These are phyloP conservation scores for Comarum palustre DNA, from an alignment of 306 rosid genomes.

Conservation along the genomic window DNA sequence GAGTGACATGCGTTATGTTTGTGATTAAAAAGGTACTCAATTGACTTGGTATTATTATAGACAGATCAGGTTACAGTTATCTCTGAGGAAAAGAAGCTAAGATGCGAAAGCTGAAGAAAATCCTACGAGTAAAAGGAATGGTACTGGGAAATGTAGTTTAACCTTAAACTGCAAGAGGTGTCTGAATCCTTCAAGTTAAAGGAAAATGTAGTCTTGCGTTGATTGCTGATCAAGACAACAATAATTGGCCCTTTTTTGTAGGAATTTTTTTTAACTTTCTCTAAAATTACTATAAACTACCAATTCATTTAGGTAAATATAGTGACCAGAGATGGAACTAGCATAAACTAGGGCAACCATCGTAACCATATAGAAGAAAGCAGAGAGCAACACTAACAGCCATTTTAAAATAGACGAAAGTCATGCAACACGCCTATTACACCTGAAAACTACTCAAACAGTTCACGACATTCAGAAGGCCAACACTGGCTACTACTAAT, in stretches of 20 bases:
- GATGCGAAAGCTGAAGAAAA: background rate
- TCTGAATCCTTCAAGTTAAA: background rate
- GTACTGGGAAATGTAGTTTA: background rate
- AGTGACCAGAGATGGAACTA: background rate
- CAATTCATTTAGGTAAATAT: too few species aligned
- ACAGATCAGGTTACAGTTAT: background rate
- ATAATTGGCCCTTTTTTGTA: too few species aligned
- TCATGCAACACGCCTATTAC: background rate
- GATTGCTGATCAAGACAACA: background rate
- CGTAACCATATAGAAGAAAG: background rate
- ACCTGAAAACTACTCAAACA: conserved; percentile 3
- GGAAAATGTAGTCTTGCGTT: background rate
- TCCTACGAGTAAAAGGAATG: background rate
- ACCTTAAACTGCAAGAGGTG: background rate
- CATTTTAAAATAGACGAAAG: background rate
- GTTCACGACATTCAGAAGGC: conserved; percentile 17
- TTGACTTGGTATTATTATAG: background rate
- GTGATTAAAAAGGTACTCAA: background rate
- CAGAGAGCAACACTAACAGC: background rate
- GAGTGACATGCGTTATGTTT: background rate
- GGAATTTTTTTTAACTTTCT: too few species aligned
- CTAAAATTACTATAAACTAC: too few species aligned
- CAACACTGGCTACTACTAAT: background rate
- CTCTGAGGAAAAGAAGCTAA: background rate
- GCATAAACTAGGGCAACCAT: background rate